A percentile compares a stretch with the other conserved stretches of the same genome.
Conservation (phyloP, 192 early-diverging fungal species). For the Chytriomyces confervae region DNA sequence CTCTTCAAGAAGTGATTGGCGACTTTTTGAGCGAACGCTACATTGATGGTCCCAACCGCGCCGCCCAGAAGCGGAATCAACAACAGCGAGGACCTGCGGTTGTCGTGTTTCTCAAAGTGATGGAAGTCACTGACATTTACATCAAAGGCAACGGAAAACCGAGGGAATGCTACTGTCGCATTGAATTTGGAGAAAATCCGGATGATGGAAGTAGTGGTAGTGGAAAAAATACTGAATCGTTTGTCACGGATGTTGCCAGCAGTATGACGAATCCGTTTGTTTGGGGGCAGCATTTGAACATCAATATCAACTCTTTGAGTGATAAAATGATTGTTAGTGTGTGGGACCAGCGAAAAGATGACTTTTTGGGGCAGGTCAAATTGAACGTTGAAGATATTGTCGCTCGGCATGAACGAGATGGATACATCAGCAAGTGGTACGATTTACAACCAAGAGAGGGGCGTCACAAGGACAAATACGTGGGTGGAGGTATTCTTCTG, state of each 20-base stretch:
- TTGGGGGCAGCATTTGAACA: conserved; percentile 55
- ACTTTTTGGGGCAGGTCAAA: conserved; percentile 55
- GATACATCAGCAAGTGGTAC: conserved; percentile 41
- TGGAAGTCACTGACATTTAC: conserved; percentile 49
- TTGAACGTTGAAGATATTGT: conserved; percentile 48
- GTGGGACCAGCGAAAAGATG: conserved; percentile 53
- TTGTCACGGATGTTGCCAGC: conserved; percentile 48
- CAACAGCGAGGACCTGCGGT: neutral
- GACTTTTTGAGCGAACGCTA: conserved; percentile 45
- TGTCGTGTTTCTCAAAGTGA: conserved; percentile 49
- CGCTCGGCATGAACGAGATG: conserved; percentile 34
- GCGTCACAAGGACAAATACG: conserved; percentile 59
- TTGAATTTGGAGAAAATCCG: conserved; percentile 50
- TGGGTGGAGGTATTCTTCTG: conserved; percentile 55
- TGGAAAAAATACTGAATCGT: conserved; percentile 31
- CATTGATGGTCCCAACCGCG: conserved; percentile 19
- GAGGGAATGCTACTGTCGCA: conserved; percentile 54
- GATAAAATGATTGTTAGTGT: conserved; percentile 53
- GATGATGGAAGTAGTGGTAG: conserved; percentile 8
- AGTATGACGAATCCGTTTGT: conserved; percentile 42
- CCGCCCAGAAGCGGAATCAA: neutral
- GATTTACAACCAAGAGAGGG: conserved; percentile 39
- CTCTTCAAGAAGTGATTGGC: conserved; percentile 48
- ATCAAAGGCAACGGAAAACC: conserved; percentile 51
- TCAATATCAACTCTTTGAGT: conserved; percentile 33